A percentile compares a stretch with the other conserved stretches of the same genome.
Conservation (phyloP, 2,329 filamentous ascomycete species). For the Penicillium olsonii region DNA sequence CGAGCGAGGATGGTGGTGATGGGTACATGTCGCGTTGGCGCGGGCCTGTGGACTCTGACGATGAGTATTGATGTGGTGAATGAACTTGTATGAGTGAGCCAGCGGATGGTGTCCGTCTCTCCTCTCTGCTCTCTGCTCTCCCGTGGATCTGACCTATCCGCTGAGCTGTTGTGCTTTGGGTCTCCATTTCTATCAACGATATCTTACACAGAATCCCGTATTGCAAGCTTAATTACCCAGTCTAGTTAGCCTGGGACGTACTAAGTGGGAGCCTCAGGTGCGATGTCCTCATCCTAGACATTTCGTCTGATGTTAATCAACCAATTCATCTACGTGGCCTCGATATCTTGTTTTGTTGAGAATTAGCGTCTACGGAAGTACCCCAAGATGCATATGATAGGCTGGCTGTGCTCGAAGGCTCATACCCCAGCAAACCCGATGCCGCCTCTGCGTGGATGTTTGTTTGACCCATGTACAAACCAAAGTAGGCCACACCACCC, state of each 20-base stretch:
- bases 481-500: neutral
- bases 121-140: neutral
- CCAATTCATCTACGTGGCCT: too few relatives aligned
- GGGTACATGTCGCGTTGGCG: slow-evolving; percentile 23
- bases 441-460: neutral
- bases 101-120: neutral
- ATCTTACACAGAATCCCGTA: too few relatives aligned
- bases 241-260: too few relatives aligned
- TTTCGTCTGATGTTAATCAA: too few relatives aligned
- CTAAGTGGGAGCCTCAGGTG: too few relatives aligned
- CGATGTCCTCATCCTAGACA: too few relatives aligned
- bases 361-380: too few relatives aligned
- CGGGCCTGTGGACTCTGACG: slow-evolving; percentile 32
- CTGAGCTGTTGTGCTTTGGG: too few relatives aligned
- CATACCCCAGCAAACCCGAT: neutral
- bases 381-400: neutral
- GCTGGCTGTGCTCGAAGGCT: neutral
- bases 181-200: too few relatives aligned
- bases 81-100: neutral
- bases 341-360: too few relatives aligned
- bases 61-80: slow-evolving; percentile 20
- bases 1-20: slow-evolving; percentile 31
- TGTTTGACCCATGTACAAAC: neutral
- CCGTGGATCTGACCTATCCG: neutral
- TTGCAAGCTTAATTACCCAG: too few relatives aligned